phyloP scores from a whole-genome alignment of 208 protist species.

The Sergeia podlipaevii region DNA sequence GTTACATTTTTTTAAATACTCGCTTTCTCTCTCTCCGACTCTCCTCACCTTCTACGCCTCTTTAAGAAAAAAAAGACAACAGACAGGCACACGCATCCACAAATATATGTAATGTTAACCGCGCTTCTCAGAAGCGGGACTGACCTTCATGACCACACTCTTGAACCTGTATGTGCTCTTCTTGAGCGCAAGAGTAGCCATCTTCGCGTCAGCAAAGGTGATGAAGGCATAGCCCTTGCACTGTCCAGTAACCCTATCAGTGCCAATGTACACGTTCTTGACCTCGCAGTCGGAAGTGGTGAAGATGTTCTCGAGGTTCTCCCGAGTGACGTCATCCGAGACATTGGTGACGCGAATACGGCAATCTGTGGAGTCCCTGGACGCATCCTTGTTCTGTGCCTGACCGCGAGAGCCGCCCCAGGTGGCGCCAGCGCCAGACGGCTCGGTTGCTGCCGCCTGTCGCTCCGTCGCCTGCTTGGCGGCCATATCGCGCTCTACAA shows the following conservation, averaged over 20 bases:
- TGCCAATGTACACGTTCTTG: slow-evolving; percentile 55
- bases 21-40: too few species aligned
- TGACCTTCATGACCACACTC: slow-evolving; percentile 71
- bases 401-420: slow-evolving; percentile 4
- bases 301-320: slow-evolving; percentile 78
- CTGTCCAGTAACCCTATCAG: slow-evolving; percentile 54
- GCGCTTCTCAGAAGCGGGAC: slow-evolving; percentile 22
- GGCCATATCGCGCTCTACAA: slow-evolving; percentile 15
- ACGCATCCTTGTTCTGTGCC: neutral
- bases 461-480: slow-evolving; percentile 41
- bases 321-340: slow-evolving; percentile 72
- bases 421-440: neutral
- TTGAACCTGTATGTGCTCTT: slow-evolving; percentile 58
- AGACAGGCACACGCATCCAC: too few species aligned
- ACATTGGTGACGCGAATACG: slow-evolving; percentile 78
- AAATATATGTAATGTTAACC: too few species aligned
- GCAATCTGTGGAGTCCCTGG: slow-evolving; percentile 31
- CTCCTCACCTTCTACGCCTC: too few species aligned
- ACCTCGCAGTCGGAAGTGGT: slow-evolving; percentile 41
- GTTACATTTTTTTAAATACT: too few species aligned
- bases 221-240: slow-evolving; percentile 81
- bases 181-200: slow-evolving; percentile 34
- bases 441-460: slow-evolving; percentile 10
- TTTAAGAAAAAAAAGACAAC: too few species aligned
- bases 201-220: slow-evolving; percentile 47